A percentile compares a stretch with the other conserved stretches of the same genome.
Evolutionary conservation across 148 eudicot species (phyloP).

Genomic region (Chenopodium quinoa): DNA sequence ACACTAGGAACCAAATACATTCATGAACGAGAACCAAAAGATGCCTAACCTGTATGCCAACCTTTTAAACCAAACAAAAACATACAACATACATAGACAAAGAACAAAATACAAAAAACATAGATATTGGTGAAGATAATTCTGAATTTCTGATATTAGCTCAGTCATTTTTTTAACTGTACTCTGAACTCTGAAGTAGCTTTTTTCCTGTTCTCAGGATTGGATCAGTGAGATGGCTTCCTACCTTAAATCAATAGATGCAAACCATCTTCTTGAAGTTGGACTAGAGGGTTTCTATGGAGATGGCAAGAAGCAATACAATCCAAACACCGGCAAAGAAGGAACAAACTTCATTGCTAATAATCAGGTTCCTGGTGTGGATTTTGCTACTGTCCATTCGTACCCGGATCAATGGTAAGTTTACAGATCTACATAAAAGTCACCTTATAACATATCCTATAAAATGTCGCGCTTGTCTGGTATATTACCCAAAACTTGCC

Average conservation of each 20-base stretch:
- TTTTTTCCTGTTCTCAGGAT: slow-evolving; percentile 25
- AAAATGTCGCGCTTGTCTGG: not conserved
- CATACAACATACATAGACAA: no score
- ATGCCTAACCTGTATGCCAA: no score
- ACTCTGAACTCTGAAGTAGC: not conserved
- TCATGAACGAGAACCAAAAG: no score
- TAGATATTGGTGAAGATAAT: not conserved
- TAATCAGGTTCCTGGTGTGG: slow-evolving; percentile 49
- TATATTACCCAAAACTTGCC: no score
- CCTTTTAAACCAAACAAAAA: no score
- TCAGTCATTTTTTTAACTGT: not conserved
- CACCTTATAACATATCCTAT: not conserved
- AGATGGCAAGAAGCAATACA: slow-evolving; percentile 32
- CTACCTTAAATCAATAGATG: slow-evolving; percentile 64
- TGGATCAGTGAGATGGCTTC: slow-evolving; percentile 69
- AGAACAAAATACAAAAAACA: no score
- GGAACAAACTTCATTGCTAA: slow-evolving; percentile 72
- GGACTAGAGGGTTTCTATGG: slow-evolving; percentile 81
- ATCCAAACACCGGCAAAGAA: slow-evolving; percentile 28
- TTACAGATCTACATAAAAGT: not conserved
- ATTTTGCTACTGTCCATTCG: slow-evolving; percentile 69
- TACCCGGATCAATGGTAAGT: slow-evolving; percentile 66
- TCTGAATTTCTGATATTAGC: not conserved
- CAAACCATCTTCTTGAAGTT: slow-evolving; percentile 50
- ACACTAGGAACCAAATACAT: no score